A percentile compares a stretch with the other conserved stretches of the same genome.
phyloP scores from a whole-genome alignment of 2,329 filamentous ascomycete species.

The Xylariales sp. region DNA sequence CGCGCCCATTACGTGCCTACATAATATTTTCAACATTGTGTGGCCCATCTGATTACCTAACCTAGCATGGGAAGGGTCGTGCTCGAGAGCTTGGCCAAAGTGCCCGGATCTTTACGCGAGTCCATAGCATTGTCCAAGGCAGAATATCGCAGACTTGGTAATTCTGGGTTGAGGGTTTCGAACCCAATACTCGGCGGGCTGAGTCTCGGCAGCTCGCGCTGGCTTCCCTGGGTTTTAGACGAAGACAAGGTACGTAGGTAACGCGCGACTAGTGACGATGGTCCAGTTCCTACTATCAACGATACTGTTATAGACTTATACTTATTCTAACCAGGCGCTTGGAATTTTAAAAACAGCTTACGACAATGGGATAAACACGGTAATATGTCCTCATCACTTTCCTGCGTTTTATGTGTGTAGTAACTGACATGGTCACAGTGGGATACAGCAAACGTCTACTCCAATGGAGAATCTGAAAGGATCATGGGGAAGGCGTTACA shows the following conservation, averaged over 20 bases:
- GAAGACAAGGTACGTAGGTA: constrained; percentile 27
- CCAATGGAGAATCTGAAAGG: constrained; percentile 71
- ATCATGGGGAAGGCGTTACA: constrained; percentile 74
- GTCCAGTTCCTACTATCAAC: not conserved
- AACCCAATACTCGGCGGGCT: constrained; percentile 26
- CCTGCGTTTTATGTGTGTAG: not conserved
- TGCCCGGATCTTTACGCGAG: constrained; percentile 15
- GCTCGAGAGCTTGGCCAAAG: constrained; percentile 17
- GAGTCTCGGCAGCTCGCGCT: constrained; percentile 21
- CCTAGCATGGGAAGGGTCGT: constrained; percentile 17
- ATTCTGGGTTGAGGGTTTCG: constrained; percentile 21
- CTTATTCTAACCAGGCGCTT: constrained; percentile 21
- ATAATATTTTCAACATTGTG: not conserved
- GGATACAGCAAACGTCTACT: constrained; percentile 67
- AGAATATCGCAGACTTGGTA: constrained; percentile 27
- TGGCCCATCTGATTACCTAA: not conserved
- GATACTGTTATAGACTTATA: not conserved
- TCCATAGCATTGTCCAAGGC: constrained; percentile 18
- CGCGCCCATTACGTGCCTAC: not conserved
- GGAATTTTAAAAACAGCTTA: constrained; percentile 36
- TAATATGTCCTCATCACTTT: not conserved
- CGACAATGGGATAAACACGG: constrained; percentile 36
- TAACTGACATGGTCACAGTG: constrained; percentile 6
- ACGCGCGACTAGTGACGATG: not conserved
- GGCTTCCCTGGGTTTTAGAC: constrained; percentile 27